A percentile compares a stretch with the other conserved stretches of the same genome.
Evolutionary conservation across 2,329 filamentous ascomycete genomes (phyloP).

Genomic region (Aspergillus felis): DNA sequence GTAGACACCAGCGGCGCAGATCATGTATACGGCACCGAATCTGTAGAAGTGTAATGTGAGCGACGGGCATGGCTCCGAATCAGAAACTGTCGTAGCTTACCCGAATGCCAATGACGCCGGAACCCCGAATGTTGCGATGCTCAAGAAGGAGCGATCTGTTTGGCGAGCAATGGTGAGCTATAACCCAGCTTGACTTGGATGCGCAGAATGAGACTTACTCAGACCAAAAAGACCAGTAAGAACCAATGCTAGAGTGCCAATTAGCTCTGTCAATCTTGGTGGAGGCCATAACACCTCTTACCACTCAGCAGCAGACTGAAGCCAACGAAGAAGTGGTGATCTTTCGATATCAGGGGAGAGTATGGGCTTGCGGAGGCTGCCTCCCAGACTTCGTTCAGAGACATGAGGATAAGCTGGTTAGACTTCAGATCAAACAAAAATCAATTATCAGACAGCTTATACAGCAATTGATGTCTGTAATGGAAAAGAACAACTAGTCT

Average conservation of each 20-base stretch:
- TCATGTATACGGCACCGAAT: conserved; percentile 95
- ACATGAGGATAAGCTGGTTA: conserved; percentile 41
- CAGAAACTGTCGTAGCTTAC: conserved; percentile 54
- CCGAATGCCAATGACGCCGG: conserved; percentile 86
- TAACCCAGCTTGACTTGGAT: neutral
- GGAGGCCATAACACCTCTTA: conserved; percentile 12
- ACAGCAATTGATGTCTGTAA: conserved; percentile 4
- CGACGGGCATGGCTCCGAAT: conserved; percentile 3
- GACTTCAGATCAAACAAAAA: neutral
- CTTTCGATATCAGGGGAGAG: conserved; percentile 73
- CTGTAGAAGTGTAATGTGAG: conserved; percentile 45
- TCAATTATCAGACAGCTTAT: neutral
- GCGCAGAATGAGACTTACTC: conserved; percentile 57
- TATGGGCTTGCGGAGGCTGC: conserved; percentile 85
- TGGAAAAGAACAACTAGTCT: neutral
- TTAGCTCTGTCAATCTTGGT: conserved; percentile 6
- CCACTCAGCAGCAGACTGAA: conserved; percentile 71
- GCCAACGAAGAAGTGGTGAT: conserved; percentile 76
- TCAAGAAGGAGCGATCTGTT: conserved; percentile 75
- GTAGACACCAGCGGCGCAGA: conserved; percentile 98
- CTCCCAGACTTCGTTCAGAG: conserved; percentile 88
- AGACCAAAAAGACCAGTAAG: conserved; percentile 78
- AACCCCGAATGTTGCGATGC: conserved; percentile 71
- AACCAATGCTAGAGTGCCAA: conserved; percentile 50
- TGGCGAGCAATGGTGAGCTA: neutral